Evolutionary conservation across 2,329 filamentous ascomycete species (phyloP).

Genomic region (Neopestalotiopsis clavispora): DNA sequence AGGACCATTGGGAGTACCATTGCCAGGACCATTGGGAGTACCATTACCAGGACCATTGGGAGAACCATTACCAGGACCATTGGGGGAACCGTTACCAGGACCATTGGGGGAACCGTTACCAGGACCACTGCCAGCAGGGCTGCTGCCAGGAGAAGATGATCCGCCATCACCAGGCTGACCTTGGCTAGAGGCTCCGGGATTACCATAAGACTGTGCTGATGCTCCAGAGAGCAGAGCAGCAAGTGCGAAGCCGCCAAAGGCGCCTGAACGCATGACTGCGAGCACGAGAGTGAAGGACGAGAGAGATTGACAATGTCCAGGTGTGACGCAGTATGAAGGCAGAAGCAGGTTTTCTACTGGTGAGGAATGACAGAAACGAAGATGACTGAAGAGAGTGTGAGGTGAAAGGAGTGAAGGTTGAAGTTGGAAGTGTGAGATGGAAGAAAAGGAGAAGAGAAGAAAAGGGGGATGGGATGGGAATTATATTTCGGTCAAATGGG

Average conservation of each 20-base stretch:
- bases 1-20: background rate
- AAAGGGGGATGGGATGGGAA: slow-evolving; percentile 12
- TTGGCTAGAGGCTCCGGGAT: background rate
- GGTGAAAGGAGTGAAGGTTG: slow-evolving; percentile 17
- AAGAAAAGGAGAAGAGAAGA: slow-evolving; percentile 19
- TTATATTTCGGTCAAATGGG: slow-evolving; percentile 16
- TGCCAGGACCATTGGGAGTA: background rate
- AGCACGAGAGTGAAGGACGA: background rate
- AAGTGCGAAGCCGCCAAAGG: slow-evolving; percentile 13
- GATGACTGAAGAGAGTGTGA: background rate
- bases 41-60: background rate
- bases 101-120: background rate
- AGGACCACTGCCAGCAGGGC: background rate
- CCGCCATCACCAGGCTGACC: background rate
- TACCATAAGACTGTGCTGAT: slow-evolving; percentile 15
- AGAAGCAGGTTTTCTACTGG: background rate
- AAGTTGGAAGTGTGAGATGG: slow-evolving; percentile 17
- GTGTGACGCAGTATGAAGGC: background rate
- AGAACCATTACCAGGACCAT: background rate
- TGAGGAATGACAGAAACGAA: background rate
- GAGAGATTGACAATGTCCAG: background rate
- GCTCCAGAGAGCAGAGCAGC: slow-evolving; percentile 13
- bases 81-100: background rate
- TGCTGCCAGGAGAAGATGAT: background rate
- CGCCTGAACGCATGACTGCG: slow-evolving; percentile 15